Percentiles rank a stretch among this genome's conserved stretches.
Evolutionary conservation across 805 yeast species (phyloP).

Genomic region (Yarrowia hollandica): DNA sequence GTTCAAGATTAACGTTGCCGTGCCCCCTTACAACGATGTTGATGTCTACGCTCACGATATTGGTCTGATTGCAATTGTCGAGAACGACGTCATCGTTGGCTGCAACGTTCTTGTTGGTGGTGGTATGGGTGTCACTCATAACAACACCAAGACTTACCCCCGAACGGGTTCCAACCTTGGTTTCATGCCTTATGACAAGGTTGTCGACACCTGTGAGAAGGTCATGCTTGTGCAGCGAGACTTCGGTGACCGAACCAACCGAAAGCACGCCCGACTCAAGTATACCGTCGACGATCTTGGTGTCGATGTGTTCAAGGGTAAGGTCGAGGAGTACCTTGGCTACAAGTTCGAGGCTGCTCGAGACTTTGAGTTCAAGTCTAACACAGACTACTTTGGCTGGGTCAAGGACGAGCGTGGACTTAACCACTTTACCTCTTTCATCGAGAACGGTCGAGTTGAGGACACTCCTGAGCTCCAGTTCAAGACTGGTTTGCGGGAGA

Average conservation of each 20-base stretch:
- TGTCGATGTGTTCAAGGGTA: conserved; percentile 73
- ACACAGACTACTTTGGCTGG: conserved; percentile 94
- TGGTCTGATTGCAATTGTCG: conserved; percentile 85
- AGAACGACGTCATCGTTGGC: conserved; percentile 64
- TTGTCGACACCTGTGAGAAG: conserved; percentile 80
- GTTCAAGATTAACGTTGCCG: conserved; percentile 90
- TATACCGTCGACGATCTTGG: conserved; percentile 94
- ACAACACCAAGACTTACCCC: conserved; percentile 94
- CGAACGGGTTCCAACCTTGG: conserved; percentile 90
- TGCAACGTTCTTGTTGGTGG: conserved; percentile 93
- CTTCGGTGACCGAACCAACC: conserved; percentile 89
- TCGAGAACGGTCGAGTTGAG: conserved; percentile 95
- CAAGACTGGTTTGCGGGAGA: conserved; percentile 76
- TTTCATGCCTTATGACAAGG: conserved; percentile 63
- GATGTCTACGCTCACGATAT: conserved; percentile 96
- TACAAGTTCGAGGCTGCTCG: conserved; percentile 67
- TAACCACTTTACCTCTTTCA: conserved; percentile 89
- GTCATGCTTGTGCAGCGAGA: conserved; percentile 94
- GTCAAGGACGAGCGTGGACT: conserved; percentile 69
- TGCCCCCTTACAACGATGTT: conserved; percentile 95
- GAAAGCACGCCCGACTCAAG: conserved; percentile 97
- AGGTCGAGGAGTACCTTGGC: conserved; percentile 84
- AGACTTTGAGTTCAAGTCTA: conserved; percentile 76
- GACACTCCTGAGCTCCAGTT: conserved; percentile 88
- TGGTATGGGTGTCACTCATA: conserved; percentile 98